Conservation (phyloP, 2,329 filamentous ascomycete genomes). For the Sporothrix phasma region DNA sequence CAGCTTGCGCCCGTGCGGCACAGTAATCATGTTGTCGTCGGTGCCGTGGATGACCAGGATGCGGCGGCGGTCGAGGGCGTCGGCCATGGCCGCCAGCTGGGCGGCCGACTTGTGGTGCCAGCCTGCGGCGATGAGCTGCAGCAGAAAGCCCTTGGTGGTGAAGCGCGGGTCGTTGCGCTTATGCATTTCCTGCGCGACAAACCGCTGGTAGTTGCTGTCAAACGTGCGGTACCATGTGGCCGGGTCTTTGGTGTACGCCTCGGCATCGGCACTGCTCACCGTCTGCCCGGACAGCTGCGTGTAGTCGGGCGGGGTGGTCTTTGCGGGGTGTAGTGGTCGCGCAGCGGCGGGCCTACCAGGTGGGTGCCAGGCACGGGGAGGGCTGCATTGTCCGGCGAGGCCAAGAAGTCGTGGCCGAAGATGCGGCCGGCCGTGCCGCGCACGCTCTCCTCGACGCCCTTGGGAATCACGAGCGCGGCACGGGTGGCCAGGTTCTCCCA, state of each 20-base stretch:
- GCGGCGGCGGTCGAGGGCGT: conserved; percentile 59
- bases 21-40: conserved; percentile 66
- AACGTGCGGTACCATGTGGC: conserved; percentile 35
- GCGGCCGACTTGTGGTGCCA: conserved; percentile 66
- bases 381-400: conserved; percentile 46
- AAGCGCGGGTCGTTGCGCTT: conserved; percentile 59
- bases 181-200: conserved; percentile 65
- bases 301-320: neutral
- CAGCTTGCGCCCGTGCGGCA: conserved; percentile 59
- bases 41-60: conserved; percentile 73
- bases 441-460: conserved; percentile 57
- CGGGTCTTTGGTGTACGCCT: neutral
- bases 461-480: conserved; percentile 54
- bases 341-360: conserved; percentile 17
- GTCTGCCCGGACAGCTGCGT: neutral
- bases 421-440: conserved; percentile 53
- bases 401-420: conserved; percentile 56
- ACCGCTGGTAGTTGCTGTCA: conserved; percentile 69
- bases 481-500: conserved; percentile 52
- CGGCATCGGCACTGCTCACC: neutral
- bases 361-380: conserved; percentile 30
- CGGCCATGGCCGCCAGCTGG: conserved; percentile 56
- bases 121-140: conserved; percentile 68
- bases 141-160: conserved; percentile 56
- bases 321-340: neutral